These are phyloP conservation scores for Hortaea sp. DNA, from an alignment of 2,329 filamentous ascomycete genomes.

Conservation along the genomic window DNA sequence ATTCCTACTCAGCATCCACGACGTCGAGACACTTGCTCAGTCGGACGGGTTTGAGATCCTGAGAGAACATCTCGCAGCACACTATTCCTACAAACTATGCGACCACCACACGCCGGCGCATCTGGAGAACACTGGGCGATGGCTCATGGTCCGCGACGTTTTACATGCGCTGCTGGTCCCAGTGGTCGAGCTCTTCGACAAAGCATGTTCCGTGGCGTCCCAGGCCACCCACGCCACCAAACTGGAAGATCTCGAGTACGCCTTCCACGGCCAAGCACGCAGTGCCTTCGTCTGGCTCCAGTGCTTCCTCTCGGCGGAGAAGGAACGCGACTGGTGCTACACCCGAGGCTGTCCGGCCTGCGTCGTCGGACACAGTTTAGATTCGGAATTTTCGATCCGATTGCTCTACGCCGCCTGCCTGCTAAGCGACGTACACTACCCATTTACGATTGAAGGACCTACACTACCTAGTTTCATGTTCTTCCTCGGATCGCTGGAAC, in stretches of 20 bases:
- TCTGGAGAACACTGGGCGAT: conserved; percentile 27
- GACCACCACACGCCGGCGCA: conserved; percentile 27
- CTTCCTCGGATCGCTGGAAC: conserved; percentile 33
- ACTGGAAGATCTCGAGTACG: conserved; percentile 45
- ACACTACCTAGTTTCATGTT: conserved; percentile 28
- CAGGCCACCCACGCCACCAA: conserved; percentile 38
- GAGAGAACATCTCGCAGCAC: conserved; percentile 31
- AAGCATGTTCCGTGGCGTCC: conserved; percentile 43
- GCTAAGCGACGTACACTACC: conserved; percentile 32
- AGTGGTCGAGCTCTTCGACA: conserved; percentile 46
- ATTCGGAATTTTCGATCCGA: conserved; percentile 38
- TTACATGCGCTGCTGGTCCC: conserved; percentile 50
- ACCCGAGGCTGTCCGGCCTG: conserved; percentile 47
- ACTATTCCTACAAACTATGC: conserved; percentile 37
- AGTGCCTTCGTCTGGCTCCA: conserved; percentile 50
- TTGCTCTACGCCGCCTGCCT: conserved; percentile 38
- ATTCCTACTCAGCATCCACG: conserved; percentile 33
- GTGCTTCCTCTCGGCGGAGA: conserved; percentile 44
- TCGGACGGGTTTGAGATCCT: conserved; percentile 36
- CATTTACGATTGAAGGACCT: conserved; percentile 23
- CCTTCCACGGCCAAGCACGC: conserved; percentile 46
- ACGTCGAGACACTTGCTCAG: conserved; percentile 28
- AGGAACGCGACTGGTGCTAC: conserved; percentile 46
- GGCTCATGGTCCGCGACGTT: conserved; percentile 47
- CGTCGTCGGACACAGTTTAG: conserved; percentile 33